phyloP scores from a whole-genome alignment of 306 rosid genomes.

The Ormosia emarginata region DNA sequence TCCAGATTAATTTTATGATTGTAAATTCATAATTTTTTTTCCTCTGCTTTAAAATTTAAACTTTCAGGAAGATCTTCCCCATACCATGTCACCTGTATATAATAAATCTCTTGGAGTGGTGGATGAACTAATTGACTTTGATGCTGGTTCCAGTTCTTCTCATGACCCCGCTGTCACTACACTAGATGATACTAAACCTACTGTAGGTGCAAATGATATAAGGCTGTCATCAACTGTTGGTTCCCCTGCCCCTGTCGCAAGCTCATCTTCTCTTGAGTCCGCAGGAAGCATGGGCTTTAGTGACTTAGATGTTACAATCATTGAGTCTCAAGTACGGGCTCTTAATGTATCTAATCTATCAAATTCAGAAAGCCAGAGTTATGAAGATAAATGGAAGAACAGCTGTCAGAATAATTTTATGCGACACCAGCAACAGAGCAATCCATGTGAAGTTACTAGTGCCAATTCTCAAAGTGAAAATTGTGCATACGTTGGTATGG shows the following conservation, averaged over 20 bases:
- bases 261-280: conserved; percentile 35
- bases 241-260: conserved; percentile 25
- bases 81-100: conserved; percentile 41
- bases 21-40: neutral
- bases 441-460: conserved; percentile 31
- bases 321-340: conserved; percentile 47
- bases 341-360: conserved; percentile 36
- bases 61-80: conserved; percentile 54
- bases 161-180: conserved; percentile 26
- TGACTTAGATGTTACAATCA: conserved; percentile 26
- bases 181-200: conserved; percentile 13
- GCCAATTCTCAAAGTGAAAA: conserved; percentile 39
- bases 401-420: conserved; percentile 36
- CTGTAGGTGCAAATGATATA: conserved; percentile 20
- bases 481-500: conserved; percentile 32
- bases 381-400: conserved; percentile 40
- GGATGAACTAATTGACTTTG: conserved; percentile 33
- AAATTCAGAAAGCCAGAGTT: conserved; percentile 33
- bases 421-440: conserved; percentile 38
- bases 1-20: neutral
- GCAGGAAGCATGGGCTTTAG: conserved; percentile 30
- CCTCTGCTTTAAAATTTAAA: conserved; percentile 14
- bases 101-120: conserved; percentile 25
- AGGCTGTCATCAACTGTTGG: conserved; percentile 28
- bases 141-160: conserved; percentile 34